Percentiles rank a stretch among this genome's conserved stretches.
These are phyloP conservation scores for Fraxinus dipetala DNA, from an alignment of 305 asterid genomes.

Conservation along the genomic window DNA sequence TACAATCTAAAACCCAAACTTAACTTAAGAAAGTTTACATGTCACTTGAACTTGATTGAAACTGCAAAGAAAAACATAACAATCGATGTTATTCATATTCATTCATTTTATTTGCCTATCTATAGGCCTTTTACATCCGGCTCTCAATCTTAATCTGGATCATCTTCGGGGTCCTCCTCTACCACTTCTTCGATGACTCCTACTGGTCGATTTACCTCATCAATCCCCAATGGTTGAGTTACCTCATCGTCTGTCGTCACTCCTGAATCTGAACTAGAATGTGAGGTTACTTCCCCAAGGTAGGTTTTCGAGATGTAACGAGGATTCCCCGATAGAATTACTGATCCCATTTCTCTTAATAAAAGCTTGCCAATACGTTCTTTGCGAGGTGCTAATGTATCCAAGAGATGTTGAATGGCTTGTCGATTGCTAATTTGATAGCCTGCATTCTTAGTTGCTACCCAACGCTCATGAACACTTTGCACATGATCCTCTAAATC, in stretches of 20 bases:
- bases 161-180: not conserved
- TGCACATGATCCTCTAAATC: not conserved
- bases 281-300: not conserved
- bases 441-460: not conserved
- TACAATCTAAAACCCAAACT: not conserved
- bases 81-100: too few relatives aligned
- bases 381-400: not conserved
- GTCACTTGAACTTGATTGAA: not conserved
- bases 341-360: not conserved
- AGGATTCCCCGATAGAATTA: not conserved
- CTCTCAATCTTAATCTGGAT: not conserved
- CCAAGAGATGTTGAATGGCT: not conserved
- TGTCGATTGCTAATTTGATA: not conserved
- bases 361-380: not conserved
- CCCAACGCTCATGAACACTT: not conserved
- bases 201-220: not conserved
- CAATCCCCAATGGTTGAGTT: not conserved
- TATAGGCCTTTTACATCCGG: not conserved
- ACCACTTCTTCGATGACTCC: not conserved
- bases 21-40: not conserved
- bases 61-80: not conserved
- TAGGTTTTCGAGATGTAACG: not conserved
- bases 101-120: not conserved
- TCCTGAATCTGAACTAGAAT: not conserved
- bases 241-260: not conserved